Conservation (phyloP, 2,329 filamentous ascomycete species). For the Mycosphaerella sp. region DNA sequence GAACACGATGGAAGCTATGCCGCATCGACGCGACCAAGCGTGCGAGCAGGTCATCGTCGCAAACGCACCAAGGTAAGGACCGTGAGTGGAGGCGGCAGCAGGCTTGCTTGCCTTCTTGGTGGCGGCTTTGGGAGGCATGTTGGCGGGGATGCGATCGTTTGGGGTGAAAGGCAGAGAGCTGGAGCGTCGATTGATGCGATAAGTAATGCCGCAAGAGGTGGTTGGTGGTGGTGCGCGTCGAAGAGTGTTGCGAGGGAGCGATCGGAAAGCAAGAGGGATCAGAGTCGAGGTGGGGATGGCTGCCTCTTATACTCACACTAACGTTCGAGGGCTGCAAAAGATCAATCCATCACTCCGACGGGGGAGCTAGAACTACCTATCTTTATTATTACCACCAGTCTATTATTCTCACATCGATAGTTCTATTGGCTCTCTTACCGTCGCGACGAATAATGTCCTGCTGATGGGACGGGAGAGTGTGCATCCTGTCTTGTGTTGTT, state of each 20-base stretch:
- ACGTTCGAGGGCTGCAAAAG: background rate
- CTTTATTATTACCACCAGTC: too few relatives aligned
- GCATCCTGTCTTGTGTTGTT: too few relatives aligned
- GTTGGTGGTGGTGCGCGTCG: background rate
- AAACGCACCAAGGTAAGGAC: constrained; percentile 60
- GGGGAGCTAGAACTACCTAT: background rate
- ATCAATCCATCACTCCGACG: background rate
- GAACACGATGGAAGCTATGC: constrained; percentile 20
- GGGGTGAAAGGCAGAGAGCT: constrained; percentile 9
- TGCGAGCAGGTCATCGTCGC: constrained; percentile 31
- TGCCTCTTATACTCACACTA: background rate
- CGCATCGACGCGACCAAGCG: constrained; percentile 17
- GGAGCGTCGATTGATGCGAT: constrained; percentile 18
- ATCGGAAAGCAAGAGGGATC: background rate
- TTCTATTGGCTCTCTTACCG: too few relatives aligned
- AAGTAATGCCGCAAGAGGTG: background rate
- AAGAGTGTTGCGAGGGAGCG: background rate
- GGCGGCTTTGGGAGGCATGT: constrained; percentile 23
- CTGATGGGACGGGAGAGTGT: too few relatives aligned
- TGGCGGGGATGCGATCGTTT: constrained; percentile 16
- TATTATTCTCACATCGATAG: too few relatives aligned
- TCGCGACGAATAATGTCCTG: too few relatives aligned
- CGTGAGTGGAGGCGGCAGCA: constrained; percentile 53
- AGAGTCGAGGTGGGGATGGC: background rate
- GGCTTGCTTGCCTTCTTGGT: constrained; percentile 24